A percentile compares a stretch with the other conserved stretches of the same genome.
Evolutionary conservation across 169 alveolate genomes (phyloP).

Genomic region (Plasmodium berghei): DNA sequence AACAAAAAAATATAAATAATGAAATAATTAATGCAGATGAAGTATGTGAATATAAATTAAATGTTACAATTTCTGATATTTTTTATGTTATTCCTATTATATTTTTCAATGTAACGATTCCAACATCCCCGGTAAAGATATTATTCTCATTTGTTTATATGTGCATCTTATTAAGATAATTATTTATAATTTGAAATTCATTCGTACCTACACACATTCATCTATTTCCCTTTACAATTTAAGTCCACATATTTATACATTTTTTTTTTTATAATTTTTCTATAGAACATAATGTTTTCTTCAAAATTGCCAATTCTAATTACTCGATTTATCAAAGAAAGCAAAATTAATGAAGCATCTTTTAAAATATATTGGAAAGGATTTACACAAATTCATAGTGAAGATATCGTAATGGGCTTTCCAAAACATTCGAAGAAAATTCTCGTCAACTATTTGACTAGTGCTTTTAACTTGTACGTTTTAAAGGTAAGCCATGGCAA

Average conservation of each 20-base stretch:
- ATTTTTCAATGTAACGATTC: slow-evolving; percentile 21
- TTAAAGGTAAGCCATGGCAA: slow-evolving; percentile 18
- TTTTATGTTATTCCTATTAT: slow-evolving; percentile 61
- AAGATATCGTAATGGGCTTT: slow-evolving; percentile 60
- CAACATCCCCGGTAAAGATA: slow-evolving; percentile 21
- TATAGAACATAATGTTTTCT: slow-evolving; percentile 31
- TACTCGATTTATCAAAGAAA: slow-evolving; percentile 70
- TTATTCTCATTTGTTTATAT: background rate
- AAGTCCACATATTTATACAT: background rate
- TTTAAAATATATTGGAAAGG: slow-evolving; percentile 70
- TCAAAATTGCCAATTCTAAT: slow-evolving; percentile 46
- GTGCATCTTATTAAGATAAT: background rate
- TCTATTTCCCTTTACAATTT: background rate
- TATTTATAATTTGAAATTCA: background rate
- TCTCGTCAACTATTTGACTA: slow-evolving; percentile 45
- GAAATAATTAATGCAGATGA: slow-evolving; percentile 38
- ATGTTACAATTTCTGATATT: slow-evolving; percentile 26
- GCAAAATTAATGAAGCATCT: slow-evolving; percentile 63
- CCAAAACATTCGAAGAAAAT: slow-evolving; percentile 61
- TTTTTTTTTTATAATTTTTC: background rate
- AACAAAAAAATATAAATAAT: slow-evolving; percentile 27
- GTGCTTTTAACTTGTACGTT: slow-evolving; percentile 69
- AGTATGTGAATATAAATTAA: slow-evolving; percentile 32
- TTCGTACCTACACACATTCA: background rate
- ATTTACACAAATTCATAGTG: slow-evolving; percentile 68